phyloP scores from a whole-genome alignment of 1,139 yeast genomes.

The Saccharomycopsis phalli region DNA sequence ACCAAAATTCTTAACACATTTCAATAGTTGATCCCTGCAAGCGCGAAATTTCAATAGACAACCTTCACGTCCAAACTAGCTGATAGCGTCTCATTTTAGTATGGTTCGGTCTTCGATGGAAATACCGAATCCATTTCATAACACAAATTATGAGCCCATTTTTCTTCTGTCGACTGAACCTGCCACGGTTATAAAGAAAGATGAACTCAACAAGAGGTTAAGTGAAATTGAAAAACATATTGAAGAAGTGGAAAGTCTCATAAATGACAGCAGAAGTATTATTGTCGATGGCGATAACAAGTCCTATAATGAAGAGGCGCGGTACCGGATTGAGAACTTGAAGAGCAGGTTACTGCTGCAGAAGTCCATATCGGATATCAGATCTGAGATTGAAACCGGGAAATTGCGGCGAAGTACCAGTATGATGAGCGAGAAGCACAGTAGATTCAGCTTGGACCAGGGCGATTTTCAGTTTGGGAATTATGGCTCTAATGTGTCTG shows the following conservation, averaged over 20 bases:
- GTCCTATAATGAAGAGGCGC: slow-evolving; percentile 6
- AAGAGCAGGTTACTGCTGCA: slow-evolving; percentile 18
- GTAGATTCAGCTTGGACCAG: slow-evolving; percentile 8
- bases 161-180: slow-evolving; percentile 16
- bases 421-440: slow-evolving; percentile 12
- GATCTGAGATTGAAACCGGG: slow-evolving; percentile 10
- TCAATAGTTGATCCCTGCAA: too few relatives aligned
- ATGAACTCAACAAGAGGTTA: slow-evolving; percentile 13
- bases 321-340: slow-evolving; percentile 10
- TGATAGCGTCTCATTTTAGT: too few relatives aligned
- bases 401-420: slow-evolving; percentile 16
- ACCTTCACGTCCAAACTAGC: too few relatives aligned
- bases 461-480: slow-evolving; percentile 6
- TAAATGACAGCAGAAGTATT: slow-evolving; percentile 16
- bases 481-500: slow-evolving; percentile 2
- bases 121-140: slow-evolving; percentile 20
- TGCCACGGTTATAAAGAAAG: slow-evolving; percentile 13
- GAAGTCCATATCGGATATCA: slow-evolving; percentile 14
- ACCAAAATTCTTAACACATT: too few relatives aligned
- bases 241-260: slow-evolving; percentile 18
- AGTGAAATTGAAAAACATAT: slow-evolving; percentile 17
- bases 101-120: slow-evolving; percentile 18
- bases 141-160: slow-evolving; percentile 20
- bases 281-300: slow-evolving; percentile 11
- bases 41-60: too few relatives aligned